A percentile compares a stretch with the other conserved stretches of the same genome.
Conservation (phyloP, 2,329 filamentous ascomycete species). For the Cryphonectria naterciae region DNA sequence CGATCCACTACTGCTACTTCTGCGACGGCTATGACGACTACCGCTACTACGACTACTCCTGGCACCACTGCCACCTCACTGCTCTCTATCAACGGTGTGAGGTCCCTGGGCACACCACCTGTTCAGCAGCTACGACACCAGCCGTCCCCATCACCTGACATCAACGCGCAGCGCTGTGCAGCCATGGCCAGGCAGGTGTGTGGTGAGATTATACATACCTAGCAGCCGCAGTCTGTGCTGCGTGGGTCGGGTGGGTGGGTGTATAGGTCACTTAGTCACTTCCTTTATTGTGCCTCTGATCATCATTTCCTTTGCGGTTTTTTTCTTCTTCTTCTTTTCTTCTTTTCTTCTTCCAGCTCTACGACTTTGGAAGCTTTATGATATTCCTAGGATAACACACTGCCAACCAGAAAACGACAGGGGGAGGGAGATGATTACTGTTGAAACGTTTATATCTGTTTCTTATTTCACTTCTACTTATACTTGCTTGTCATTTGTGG, state of each 20-base stretch:
- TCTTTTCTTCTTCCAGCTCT: not conserved
- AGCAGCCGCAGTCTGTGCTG: constrained; percentile 26
- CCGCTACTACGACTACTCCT: not conserved
- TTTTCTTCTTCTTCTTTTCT: not conserved
- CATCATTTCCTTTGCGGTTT: not conserved
- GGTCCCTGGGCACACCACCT: constrained; percentile 5
- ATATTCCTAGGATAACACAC: not conserved
- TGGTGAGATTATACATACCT: constrained; percentile 38
- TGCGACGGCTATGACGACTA: not conserved
- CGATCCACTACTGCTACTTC: not conserved
- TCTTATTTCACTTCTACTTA: not conserved
- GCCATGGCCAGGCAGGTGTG: constrained; percentile 44
- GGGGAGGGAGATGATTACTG: not conserved
- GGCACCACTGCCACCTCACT: constrained; percentile 11
- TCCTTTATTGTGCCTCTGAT: not conserved
- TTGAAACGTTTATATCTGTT: not conserved
- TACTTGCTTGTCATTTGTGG: not conserved
- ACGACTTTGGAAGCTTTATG: not conserved
- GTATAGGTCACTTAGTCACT: not conserved
- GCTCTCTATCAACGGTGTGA: constrained; percentile 32
- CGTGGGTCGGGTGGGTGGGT: not conserved
- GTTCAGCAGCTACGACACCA: not conserved
- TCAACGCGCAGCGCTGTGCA: constrained; percentile 38
- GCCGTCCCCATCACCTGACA: constrained; percentile 27
- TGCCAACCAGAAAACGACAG: not conserved